A percentile compares a stretch with the other conserved stretches of the same genome.
Conservation (phyloP, 345 rosid species). For the Odontarrhena argentea region DNA sequence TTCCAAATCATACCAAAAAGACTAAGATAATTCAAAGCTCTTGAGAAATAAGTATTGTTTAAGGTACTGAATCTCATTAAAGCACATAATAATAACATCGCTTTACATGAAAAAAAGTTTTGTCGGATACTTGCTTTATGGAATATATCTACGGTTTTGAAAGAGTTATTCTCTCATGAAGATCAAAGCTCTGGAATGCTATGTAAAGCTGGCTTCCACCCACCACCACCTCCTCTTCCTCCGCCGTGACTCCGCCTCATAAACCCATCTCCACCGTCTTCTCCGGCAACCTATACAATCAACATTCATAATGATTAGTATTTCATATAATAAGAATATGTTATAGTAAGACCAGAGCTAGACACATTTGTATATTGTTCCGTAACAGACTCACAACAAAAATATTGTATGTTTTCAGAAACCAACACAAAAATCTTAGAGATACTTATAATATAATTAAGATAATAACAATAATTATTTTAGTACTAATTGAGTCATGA, state of each 20-base stretch:
- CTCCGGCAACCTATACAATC: slow-evolving; percentile 43
- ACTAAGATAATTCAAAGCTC: background rate
- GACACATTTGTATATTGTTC: no score
- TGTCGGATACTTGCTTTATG: slow-evolving; percentile 31
- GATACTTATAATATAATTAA: no score
- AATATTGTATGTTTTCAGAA: no score
- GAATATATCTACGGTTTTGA: slow-evolving; percentile 29
- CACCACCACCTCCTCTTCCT: slow-evolving; percentile 43
- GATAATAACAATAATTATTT: no score
- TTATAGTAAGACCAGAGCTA: slow-evolving; percentile 1
- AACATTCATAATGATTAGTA: background rate
- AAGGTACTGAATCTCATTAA: slow-evolving; percentile 20
- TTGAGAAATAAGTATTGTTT: background rate
- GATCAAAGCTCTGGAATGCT: slow-evolving; percentile 76
- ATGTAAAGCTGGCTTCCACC: slow-evolving; percentile 87
- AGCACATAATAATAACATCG: slow-evolving; percentile 32
- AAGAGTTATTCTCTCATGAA: slow-evolving; percentile 17
- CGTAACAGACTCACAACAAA: no score
- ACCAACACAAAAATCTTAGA: no score
- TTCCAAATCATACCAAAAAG: background rate
- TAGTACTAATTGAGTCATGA: no score
- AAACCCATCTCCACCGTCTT: slow-evolving; percentile 31
- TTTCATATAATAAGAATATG: background rate
- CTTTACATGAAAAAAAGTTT: slow-evolving; percentile 24
- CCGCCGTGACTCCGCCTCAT: slow-evolving; percentile 42